A percentile compares a stretch with the other conserved stretches of the same genome.
These are phyloP conservation scores for Warburgia ugandensis DNA, from an alignment of 164 flowering plant species.

Conservation along the genomic window DNA sequence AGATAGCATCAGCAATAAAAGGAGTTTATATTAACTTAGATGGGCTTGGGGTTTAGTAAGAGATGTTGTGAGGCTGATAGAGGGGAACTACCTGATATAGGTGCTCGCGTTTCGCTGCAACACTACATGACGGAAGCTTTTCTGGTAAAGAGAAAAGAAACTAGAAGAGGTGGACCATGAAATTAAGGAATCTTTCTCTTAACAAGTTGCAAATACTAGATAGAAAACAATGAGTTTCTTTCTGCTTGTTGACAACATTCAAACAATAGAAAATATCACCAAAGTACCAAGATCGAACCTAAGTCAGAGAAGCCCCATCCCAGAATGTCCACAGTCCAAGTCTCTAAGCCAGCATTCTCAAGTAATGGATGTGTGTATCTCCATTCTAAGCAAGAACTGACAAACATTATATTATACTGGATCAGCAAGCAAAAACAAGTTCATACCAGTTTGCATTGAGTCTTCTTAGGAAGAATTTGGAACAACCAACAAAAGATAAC, in stretches of 20 bases:
- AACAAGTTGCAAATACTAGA: not conserved
- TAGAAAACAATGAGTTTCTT: not conserved
- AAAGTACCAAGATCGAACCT: slow-evolving; percentile 30
- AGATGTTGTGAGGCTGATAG: not conserved
- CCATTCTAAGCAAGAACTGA: slow-evolving; percentile 97
- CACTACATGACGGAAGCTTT: slow-evolving; percentile 66
- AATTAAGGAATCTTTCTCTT: not conserved
- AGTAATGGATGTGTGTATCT: slow-evolving; percentile 77
- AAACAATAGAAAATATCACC: not conserved
- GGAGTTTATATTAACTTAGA: not conserved
- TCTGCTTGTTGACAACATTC: not conserved
- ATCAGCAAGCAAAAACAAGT: not conserved
- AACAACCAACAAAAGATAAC: not conserved
- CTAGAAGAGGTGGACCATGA: not conserved
- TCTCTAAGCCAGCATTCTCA: slow-evolving; percentile 85
- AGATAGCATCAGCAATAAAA: not conserved
- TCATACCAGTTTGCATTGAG: not conserved
- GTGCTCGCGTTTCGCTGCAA: slow-evolving; percentile 76
- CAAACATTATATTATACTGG: slow-evolving; percentile 4
- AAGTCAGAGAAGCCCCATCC: slow-evolving; percentile 99
- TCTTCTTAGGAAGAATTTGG: not conserved
- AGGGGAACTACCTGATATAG: slow-evolving; percentile 63
- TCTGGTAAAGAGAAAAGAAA: slow-evolving; percentile 26
- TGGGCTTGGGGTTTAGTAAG: not conserved
- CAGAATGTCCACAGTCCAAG: slow-evolving; percentile 91